These are phyloP conservation scores for Collariella sp. DNA, from an alignment of 495 filamentous ascomycete species.

Conservation along the genomic window DNA sequence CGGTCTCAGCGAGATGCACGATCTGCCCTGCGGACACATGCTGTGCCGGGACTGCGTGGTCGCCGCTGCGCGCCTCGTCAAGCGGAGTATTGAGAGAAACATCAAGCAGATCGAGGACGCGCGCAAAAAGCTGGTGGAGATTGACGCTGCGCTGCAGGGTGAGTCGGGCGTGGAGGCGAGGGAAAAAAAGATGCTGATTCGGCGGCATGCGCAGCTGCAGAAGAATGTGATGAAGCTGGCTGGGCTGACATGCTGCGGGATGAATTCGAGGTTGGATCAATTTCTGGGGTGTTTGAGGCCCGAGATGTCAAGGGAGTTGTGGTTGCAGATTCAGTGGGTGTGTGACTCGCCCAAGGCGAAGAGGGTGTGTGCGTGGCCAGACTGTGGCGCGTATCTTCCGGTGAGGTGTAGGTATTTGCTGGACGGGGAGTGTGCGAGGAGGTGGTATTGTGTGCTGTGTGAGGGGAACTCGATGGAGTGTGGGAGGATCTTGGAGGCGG, in stretches of 20 bases:
- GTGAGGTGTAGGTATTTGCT: neutral
- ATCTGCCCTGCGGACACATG: conserved; percentile 14
- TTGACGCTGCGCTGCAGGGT: neutral
- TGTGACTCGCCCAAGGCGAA: neutral
- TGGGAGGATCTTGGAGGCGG: neutral
- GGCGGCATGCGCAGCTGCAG: neutral
- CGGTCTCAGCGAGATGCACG: conserved; percentile 6
- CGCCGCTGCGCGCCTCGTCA: neutral
- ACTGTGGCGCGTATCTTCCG: conserved; percentile 10
- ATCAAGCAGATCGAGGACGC: neutral
- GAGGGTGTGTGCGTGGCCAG: conserved; percentile 13
- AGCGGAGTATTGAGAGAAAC: neutral
- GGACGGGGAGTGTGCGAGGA: neutral
- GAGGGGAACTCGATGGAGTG: conserved; percentile 10
- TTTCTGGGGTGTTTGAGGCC: conserved; percentile 8
- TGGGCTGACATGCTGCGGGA: conserved; percentile 5
- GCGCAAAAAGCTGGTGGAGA: neutral
- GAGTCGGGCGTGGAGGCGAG: neutral
- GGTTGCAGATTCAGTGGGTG: conserved; percentile 8
- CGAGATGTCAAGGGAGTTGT: neutral
- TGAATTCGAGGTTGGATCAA: neutral
- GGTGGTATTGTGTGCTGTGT: conserved; percentile 10
- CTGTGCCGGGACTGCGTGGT: conserved; percentile 8
- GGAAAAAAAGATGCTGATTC: neutral
- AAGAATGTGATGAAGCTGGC: neutral